These are phyloP conservation scores for Calonectria naviculata DNA, from an alignment of 2,329 filamentous ascomycete species.

Conservation along the genomic window DNA sequence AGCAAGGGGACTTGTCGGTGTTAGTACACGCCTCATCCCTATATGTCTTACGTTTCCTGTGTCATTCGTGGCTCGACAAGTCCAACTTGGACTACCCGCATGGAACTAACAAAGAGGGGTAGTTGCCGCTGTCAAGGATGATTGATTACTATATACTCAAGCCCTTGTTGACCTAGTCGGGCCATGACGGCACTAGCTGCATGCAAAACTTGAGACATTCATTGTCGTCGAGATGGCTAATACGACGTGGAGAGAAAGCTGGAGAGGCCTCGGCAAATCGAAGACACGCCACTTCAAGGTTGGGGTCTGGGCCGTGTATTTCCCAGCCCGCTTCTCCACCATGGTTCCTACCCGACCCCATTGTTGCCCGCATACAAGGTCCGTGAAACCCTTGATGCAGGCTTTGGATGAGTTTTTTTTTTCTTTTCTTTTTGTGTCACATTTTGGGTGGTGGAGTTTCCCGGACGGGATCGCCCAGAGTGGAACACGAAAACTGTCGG, in stretches of 20 bases:
- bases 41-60: not conserved
- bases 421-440: not conserved
- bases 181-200: not conserved
- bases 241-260: not conserved
- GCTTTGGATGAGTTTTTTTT: not conserved
- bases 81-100: slow-evolving; percentile 1
- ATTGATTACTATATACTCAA: not conserved
- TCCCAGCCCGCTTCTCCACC: slow-evolving; percentile 1
- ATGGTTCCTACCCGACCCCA: slow-evolving; percentile 7
- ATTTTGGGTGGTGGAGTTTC: slow-evolving; percentile 8
- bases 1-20: not conserved
- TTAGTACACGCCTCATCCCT: not conserved
- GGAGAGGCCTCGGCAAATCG: slow-evolving; percentile 5
- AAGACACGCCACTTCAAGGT: not conserved
- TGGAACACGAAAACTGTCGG: not conserved
- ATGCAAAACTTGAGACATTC: slow-evolving; percentile 4
- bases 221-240: not conserved
- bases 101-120: slow-evolving; percentile 1
- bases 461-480: slow-evolving; percentile 2
- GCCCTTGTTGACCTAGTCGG: not conserved
- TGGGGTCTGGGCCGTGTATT: not conserved
- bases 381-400: slow-evolving; percentile 6
- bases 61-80: not conserved
- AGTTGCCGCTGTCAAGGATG: not conserved
- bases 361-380: slow-evolving; percentile 1